Percentiles rank a stretch among this genome's conserved stretches.
Conservation (phyloP, 495 filamentous ascomycete species). For the Podospora appendiculata region DNA sequence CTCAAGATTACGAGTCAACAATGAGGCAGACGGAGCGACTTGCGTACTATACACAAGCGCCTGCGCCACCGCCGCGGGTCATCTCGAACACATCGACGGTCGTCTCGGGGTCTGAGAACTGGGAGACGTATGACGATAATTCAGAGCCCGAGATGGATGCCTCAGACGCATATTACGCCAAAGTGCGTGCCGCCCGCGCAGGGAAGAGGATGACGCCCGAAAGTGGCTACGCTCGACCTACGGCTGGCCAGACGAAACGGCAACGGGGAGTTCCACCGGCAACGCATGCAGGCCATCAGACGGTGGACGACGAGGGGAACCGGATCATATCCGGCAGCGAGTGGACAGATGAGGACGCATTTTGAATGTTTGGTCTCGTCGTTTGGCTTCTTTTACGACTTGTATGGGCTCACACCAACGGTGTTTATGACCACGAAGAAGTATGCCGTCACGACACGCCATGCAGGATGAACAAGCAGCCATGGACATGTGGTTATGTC, state of each 20-base stretch:
- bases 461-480: neutral
- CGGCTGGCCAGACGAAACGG: slow-evolving; percentile 22
- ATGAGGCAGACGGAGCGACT: slow-evolving; percentile 31
- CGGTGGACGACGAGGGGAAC: slow-evolving; percentile 40
- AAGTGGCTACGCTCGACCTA: slow-evolving; percentile 21
- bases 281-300: slow-evolving; percentile 19
- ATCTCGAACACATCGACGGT: slow-evolving; percentile 61
- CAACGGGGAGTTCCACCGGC: slow-evolving; percentile 30
- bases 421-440: neutral
- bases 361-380: slow-evolving; percentile 16
- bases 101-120: slow-evolving; percentile 81
- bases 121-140: slow-evolving; percentile 84
- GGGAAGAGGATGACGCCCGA: slow-evolving; percentile 42
- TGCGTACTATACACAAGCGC: slow-evolving; percentile 25
- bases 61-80: slow-evolving; percentile 40
- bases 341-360: slow-evolving; percentile 50
- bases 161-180: slow-evolving; percentile 70
- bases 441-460: slow-evolving; percentile 1
- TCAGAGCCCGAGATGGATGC: slow-evolving; percentile 68
- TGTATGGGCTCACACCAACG: neutral
- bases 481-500: neutral
- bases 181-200: slow-evolving; percentile 51
- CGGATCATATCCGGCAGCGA: slow-evolving; percentile 45
- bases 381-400: neutral
- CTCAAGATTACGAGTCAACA: slow-evolving; percentile 23